Percentiles rank a stretch among this genome's conserved stretches.
Evolutionary conservation across 257 asterid genomes (phyloP).

Genomic region (Parsonsia alboflavescens): DNA sequence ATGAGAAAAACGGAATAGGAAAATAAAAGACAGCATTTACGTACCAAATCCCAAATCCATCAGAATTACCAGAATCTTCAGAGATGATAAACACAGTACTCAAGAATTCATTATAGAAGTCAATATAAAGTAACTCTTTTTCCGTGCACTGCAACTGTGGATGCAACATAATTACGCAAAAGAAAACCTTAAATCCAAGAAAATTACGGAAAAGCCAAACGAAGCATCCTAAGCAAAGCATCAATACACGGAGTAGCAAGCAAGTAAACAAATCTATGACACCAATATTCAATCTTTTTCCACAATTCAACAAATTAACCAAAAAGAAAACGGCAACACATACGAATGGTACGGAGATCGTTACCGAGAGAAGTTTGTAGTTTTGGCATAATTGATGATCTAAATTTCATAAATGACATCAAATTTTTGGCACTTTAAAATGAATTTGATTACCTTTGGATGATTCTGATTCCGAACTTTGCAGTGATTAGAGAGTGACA

Average conservation of each 20-base stretch:
- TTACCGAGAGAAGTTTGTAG: constrained; percentile 44
- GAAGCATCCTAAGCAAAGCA: constrained; percentile 16
- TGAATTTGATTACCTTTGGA: neutral
- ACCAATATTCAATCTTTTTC: neutral
- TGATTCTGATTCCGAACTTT: constrained; percentile 9
- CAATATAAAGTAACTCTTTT: neutral
- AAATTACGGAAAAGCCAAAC: constrained; percentile 28
- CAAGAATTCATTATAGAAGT: neutral
- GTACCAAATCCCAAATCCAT: constrained; percentile 54
- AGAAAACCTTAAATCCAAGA: constrained; percentile 28
- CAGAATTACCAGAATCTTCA: neutral
- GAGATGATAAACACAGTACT: neutral
- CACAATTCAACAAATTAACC: constrained; percentile 1
- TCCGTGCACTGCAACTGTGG: neutral
- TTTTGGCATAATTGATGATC: constrained; percentile 26
- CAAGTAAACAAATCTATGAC: constrained; percentile 9
- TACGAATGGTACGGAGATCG: constrained; percentile 38
- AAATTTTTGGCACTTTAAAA: neutral
- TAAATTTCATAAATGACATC: neutral
- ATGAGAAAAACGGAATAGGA: neutral
- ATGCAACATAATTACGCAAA: constrained; percentile 22
- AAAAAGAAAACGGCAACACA: constrained; percentile 14
- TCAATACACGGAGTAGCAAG: constrained; percentile 27
- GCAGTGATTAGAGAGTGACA: neutral
- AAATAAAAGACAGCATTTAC: constrained; percentile 2